phyloP scores from a whole-genome alignment of 768 basidiomycete species.

The Lentinula lateritia region DNA sequence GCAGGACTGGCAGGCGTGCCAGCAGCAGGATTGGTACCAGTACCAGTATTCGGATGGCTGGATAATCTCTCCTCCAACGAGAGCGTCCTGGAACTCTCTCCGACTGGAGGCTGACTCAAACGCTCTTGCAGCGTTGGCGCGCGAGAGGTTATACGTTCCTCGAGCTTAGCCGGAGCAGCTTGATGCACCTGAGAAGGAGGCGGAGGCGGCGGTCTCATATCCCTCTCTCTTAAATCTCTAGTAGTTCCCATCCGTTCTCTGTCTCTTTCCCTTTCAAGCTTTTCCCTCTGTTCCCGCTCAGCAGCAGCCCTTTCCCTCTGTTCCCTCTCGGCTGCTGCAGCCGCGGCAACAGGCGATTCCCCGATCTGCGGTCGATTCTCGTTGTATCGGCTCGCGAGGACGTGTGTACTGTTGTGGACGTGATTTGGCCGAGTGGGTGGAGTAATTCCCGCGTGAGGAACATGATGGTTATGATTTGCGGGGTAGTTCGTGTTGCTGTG shows the following conservation, averaged over 20 bases:
- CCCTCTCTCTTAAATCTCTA: not conserved
- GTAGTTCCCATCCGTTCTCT: not conserved
- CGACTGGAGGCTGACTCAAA: not conserved
- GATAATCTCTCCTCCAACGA: constrained; percentile 4
- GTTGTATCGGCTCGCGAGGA: not conserved
- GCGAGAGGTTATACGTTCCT: not conserved
- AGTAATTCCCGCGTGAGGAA: not conserved
- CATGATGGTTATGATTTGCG: not conserved
- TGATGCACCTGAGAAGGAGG: not conserved
- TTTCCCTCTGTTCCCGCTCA: not conserved
- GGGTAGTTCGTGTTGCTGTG: not conserved
- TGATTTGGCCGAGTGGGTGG: not conserved
- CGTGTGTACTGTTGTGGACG: not conserved
- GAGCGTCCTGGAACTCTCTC: not conserved
- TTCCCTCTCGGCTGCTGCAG: constrained; percentile 2
- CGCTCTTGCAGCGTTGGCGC: constrained; percentile 6
- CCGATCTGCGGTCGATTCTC: constrained; percentile 2
- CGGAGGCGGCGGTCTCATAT: not conserved
- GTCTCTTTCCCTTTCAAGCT: not conserved
- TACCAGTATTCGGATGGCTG: not conserved
- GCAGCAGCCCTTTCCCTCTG: not conserved
- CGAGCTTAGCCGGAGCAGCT: not conserved
- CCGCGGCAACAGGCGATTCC: constrained; percentile 3
- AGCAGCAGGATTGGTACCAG: not conserved
- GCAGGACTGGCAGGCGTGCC: not conserved